Evolutionary conservation across 768 basidiomycete genomes (phyloP), one percentile per base, ranked within the genome.

Genomic region (Boletus reticulatus): DNA sequence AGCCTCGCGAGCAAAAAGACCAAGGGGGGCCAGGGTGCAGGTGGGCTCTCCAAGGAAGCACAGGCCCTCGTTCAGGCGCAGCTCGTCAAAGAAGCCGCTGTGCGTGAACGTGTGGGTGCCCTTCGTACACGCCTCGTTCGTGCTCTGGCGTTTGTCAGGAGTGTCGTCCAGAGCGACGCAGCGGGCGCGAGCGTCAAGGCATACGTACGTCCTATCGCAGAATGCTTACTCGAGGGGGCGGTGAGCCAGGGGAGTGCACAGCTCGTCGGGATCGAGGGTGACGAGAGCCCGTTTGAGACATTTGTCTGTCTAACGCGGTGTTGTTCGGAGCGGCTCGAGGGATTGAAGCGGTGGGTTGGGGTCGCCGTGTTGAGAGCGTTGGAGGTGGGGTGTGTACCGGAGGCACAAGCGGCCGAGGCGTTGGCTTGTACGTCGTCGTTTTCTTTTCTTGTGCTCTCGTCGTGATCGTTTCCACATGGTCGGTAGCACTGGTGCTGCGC

Each of bases 301-400:
- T 96, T 93, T 73, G 66, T 95, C 58, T 76, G 80, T 9, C 75
- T 97, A 27, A 84, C 89, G 0, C 74, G 24, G 66, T 84, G 85
- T 58, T 87, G 85, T 56, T 89, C 93, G 0, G 85, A 85, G 17
- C 81, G 94, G 17, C 72, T 98, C 12, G 87, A 84, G 14, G 78
- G 76, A 3, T 80, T 89, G 62, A 71, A 84, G 11, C 77, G 78
- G 43, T 91, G 90, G 84, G 74, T 94, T 6, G 92, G 89, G 6
- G 80, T 97, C 36, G 93, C 95, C 0, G 88, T 91, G 2, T 75
- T 98, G 42, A 80, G 97, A 51, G 84, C 84, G 58, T 72, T 88
- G 43, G 80, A 86, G 22, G 77, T 88, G 13, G 74, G 77, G 3
- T 75, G 82, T 3, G 78, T 98, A 0, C 90, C 92, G 0, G 84